These are phyloP conservation scores for Ilex paraguariensis DNA, from an alignment of 305 asterid species.

Conservation along the genomic window DNA sequence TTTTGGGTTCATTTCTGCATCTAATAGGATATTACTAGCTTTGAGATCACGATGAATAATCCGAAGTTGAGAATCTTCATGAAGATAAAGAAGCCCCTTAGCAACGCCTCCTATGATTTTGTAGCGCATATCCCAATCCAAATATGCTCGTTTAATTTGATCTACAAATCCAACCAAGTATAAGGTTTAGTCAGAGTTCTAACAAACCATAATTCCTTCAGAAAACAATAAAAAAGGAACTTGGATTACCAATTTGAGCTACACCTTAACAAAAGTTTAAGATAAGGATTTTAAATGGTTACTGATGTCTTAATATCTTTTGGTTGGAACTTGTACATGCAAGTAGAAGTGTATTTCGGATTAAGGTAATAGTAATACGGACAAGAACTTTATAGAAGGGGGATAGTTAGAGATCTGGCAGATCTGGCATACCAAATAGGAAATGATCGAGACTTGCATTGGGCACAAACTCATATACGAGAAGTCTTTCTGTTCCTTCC, in stretches of 20 bases:
- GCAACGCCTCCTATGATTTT: slow-evolving; percentile 39
- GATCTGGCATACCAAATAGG: slow-evolving; percentile 34
- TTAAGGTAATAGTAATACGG: background rate
- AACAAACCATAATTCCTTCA: too few relatives aligned
- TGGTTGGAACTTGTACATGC: too few relatives aligned
- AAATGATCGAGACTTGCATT: slow-evolving; percentile 34
- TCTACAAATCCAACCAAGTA: slow-evolving; percentile 16
- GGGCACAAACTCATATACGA: slow-evolving; percentile 32
- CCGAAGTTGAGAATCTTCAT: slow-evolving; percentile 35
- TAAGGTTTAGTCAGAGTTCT: too few relatives aligned
- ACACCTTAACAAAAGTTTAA: too few relatives aligned
- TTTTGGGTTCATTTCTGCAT: slow-evolving; percentile 34
- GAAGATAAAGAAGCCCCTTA: slow-evolving; percentile 37
- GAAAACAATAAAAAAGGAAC: too few relatives aligned
- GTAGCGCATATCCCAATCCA: slow-evolving; percentile 38
- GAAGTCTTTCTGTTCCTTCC: slow-evolving; percentile 28
- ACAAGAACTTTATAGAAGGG: background rate
- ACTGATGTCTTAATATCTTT: too few relatives aligned
- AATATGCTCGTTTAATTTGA: slow-evolving; percentile 7
- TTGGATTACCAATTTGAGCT: too few relatives aligned
- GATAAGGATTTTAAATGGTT: too few relatives aligned
- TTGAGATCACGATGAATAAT: slow-evolving; percentile 22
- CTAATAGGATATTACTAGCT: slow-evolving; percentile 37
- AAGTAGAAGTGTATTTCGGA: background rate
- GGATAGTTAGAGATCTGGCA: background rate